Percentiles rank a stretch among this genome's conserved stretches.
phyloP scores from a whole-genome alignment of 192 early-diverging fungal genomes.

The Spizellomyces sp. region DNA sequence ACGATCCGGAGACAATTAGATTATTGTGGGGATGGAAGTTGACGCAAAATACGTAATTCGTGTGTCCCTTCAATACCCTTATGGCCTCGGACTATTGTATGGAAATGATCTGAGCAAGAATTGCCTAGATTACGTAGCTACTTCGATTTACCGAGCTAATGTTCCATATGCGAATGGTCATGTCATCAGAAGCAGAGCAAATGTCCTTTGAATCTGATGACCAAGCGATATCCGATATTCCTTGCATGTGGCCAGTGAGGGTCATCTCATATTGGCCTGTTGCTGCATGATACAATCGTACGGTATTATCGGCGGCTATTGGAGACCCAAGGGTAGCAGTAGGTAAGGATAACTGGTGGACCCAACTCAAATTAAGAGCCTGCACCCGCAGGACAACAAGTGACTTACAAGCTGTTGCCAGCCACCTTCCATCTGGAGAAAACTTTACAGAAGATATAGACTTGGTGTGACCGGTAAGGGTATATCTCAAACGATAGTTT shows the following conservation, averaged over 20 bases:
- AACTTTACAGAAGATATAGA: slow-evolving; percentile 95
- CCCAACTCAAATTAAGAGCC: neutral
- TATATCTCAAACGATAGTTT: slow-evolving; percentile 84
- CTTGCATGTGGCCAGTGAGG: slow-evolving; percentile 85
- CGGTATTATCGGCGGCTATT: slow-evolving; percentile 91
- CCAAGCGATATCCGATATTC: slow-evolving; percentile 97
- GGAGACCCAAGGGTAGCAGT: too few species aligned
- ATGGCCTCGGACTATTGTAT: slow-evolving; percentile 61
- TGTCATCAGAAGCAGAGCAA: slow-evolving; percentile 94
- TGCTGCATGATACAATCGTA: slow-evolving; percentile 90
- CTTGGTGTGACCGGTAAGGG: slow-evolving; percentile 92
- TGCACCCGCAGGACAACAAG: neutral
- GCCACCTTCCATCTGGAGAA: slow-evolving; percentile 96
- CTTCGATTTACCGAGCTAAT: slow-evolving; percentile 63
- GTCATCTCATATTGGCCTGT: slow-evolving; percentile 84
- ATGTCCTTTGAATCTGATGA: slow-evolving; percentile 86
- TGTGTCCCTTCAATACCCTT: slow-evolving; percentile 85
- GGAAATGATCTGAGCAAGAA: neutral
- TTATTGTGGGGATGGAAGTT: slow-evolving; percentile 95
- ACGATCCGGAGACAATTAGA: slow-evolving; percentile 94
- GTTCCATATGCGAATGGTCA: slow-evolving; percentile 92
- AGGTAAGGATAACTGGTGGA: too few species aligned
- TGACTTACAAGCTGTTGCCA: slow-evolving; percentile 83
- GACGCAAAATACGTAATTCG: slow-evolving; percentile 97
- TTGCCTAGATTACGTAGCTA: neutral